These are phyloP conservation scores for Anethum foeniculum DNA, from an alignment of 140 eudicot genomes.

Conservation along the genomic window DNA sequence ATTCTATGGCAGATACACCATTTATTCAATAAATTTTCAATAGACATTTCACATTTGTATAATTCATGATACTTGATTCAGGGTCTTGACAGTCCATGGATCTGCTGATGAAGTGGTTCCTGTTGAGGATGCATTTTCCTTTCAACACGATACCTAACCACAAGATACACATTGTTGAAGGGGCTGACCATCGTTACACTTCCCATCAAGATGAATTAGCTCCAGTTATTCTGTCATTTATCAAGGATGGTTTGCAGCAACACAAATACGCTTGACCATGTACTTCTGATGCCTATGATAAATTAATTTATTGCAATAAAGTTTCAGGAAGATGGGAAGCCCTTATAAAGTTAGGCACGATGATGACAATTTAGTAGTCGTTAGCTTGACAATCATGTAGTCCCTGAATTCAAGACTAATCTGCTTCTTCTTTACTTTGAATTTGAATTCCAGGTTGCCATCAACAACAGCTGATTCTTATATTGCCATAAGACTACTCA, in stretches of 20 bases:
- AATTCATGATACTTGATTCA: slow-evolving; percentile 17
- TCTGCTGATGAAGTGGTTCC: slow-evolving; percentile 78
- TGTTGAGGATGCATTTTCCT: slow-evolving; percentile 65
- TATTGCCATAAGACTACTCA: neutral
- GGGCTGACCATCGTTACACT: slow-evolving; percentile 58
- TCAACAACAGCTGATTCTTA: neutral
- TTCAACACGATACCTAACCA: slow-evolving; percentile 66
- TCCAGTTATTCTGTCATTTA: slow-evolving; percentile 42
- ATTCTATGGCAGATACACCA: slow-evolving; percentile 35
- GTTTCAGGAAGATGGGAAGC: neutral
- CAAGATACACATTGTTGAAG: slow-evolving; percentile 51
- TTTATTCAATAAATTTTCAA: slow-evolving; percentile 34
- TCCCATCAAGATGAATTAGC: slow-evolving; percentile 43
- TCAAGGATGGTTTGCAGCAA: slow-evolving; percentile 28
- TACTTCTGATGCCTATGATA: neutral
- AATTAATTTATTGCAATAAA: neutral
- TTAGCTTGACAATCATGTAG: neutral
- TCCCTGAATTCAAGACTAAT: neutral
- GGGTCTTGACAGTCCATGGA: slow-evolving; percentile 73
- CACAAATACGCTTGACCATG: neutral
- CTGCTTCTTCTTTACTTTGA: neutral
- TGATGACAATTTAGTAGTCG: neutral
- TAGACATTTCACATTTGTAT: neutral
- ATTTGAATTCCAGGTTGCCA: slow-evolving; percentile 1
- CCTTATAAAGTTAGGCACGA: neutral